Conservation (phyloP, 257 asterid species). For the Eucommia ulmoides region DNA sequence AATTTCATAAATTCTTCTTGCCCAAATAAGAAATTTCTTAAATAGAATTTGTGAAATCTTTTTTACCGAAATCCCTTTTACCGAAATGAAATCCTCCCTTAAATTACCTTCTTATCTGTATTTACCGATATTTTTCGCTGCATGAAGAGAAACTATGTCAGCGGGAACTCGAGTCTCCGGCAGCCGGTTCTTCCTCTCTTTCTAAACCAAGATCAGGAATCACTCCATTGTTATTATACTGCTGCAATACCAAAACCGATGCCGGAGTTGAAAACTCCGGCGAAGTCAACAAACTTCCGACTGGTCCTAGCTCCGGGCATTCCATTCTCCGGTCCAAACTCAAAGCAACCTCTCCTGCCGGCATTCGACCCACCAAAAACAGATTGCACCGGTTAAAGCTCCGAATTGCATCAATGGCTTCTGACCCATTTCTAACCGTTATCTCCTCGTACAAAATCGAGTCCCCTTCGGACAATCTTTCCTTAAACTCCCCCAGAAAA, state of each 20-base stretch:
- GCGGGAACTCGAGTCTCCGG: too few relatives aligned
- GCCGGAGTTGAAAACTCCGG: slow-evolving; percentile 32
- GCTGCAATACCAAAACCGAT: slow-evolving; percentile 60
- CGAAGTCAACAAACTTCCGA: slow-evolving; percentile 43
- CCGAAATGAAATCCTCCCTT: too few relatives aligned
- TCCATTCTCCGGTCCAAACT: slow-evolving; percentile 26
- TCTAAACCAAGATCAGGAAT: too few relatives aligned
- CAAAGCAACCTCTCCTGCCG: slow-evolving; percentile 38
- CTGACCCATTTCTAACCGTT: slow-evolving; percentile 15
- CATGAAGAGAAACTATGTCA: too few relatives aligned
- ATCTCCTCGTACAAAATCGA: slow-evolving; percentile 40
- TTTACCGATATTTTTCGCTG: too few relatives aligned
- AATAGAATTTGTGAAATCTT: too few relatives aligned
- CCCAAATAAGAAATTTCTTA: too few relatives aligned
- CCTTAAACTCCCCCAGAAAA: slow-evolving; percentile 22
- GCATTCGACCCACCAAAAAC: slow-evolving; percentile 42
- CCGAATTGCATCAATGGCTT: slow-evolving; percentile 20
- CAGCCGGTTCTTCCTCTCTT: too few relatives aligned
- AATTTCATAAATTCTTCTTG: too few relatives aligned
- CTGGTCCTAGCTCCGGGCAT: slow-evolving; percentile 59
- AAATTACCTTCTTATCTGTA: too few relatives aligned
- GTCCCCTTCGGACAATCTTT: slow-evolving; percentile 17
- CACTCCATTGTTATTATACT: too few relatives aligned
- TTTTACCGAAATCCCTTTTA: too few relatives aligned
- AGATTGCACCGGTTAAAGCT: slow-evolving; percentile 31